Evolutionary conservation across 2,329 filamentous ascomycete genomes (phyloP).

Genomic region (Sordariomycetes sp.): DNA sequence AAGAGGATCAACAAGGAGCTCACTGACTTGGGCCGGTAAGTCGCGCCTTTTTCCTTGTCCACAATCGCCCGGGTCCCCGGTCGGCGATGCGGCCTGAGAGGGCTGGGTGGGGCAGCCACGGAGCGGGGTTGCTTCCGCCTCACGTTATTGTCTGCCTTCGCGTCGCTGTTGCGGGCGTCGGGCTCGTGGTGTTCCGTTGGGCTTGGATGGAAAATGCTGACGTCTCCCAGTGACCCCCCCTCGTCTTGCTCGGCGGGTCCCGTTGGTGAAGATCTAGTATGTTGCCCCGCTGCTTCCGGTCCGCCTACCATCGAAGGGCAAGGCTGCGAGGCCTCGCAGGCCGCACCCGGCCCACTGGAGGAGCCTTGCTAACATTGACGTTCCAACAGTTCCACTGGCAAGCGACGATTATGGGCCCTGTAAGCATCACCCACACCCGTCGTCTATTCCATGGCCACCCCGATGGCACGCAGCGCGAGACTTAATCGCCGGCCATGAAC

Average conservation of each 20-base stretch:
- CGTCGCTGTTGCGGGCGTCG: background rate
- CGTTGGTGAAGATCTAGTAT: slow-evolving; percentile 94
- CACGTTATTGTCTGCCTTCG: background rate
- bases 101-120: background rate
- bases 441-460: background rate
- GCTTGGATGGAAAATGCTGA: slow-evolving; percentile 14
- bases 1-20: slow-evolving; percentile 95
- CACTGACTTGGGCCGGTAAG: slow-evolving; percentile 79
- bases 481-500: background rate
- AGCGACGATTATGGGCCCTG: slow-evolving; percentile 99
- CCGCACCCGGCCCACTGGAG: background rate
- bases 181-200: slow-evolving; percentile 8
- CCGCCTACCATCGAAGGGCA: background rate
- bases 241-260: slow-evolving; percentile 98
- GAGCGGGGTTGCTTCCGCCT: background rate
- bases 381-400: slow-evolving; percentile 90
- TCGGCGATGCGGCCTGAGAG: background rate
- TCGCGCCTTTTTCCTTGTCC: background rate
- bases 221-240: slow-evolving; percentile 69
- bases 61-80: background rate
- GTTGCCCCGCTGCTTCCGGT: slow-evolving; percentile 25
- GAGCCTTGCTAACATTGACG: background rate
- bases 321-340: background rate
- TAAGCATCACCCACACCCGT: slow-evolving; percentile 41
- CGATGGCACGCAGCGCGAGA: background rate